Evolutionary conservation across 139 green algal genomes (phyloP).

Genomic region (Coccomyxa sp.): DNA sequence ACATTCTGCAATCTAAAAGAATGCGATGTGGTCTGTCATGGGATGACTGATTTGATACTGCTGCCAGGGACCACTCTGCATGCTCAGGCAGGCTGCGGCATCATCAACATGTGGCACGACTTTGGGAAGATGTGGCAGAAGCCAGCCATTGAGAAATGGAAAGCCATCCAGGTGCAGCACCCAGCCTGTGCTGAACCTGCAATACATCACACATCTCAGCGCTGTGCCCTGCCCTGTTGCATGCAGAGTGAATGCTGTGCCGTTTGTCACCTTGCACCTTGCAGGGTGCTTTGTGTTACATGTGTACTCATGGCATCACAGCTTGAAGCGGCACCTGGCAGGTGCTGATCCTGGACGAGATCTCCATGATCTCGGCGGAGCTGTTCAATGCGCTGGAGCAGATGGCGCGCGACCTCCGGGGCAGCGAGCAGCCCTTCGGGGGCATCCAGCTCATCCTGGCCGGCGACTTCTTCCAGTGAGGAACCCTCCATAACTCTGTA

Average conservation of each 20-base stretch:
- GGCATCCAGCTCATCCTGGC: conserved; percentile 64
- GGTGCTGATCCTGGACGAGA: conserved; percentile 58
- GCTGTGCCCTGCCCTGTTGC: background rate
- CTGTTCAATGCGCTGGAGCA: conserved; percentile 48
- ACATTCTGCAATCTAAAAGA: too few relatives aligned
- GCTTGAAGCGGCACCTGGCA: too few relatives aligned
- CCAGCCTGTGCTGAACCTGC: background rate
- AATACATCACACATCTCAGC: background rate
- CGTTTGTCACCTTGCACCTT: background rate
- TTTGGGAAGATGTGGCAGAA: conserved; percentile 46
- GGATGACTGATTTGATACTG: too few relatives aligned
- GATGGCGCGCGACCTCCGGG: conserved; percentile 10
- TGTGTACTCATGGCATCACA: too few relatives aligned
- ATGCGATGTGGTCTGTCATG: too few relatives aligned
- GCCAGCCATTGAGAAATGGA: too few relatives aligned
- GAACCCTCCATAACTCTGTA: background rate
- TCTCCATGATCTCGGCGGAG: conserved; percentile 58
- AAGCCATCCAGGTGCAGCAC: too few relatives aligned
- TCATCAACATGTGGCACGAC: conserved; percentile 30
- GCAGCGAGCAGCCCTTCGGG: conserved; percentile 34
- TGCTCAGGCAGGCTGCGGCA: conserved; percentile 37
- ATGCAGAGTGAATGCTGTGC: background rate
- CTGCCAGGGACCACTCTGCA: conserved; percentile 60
- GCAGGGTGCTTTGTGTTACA: background rate
- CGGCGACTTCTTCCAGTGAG: conserved; percentile 67